Base-by-base conservation (phyloP, 2,329 filamentous ascomycete genomes). In the Alternaria longipes region DNA sequence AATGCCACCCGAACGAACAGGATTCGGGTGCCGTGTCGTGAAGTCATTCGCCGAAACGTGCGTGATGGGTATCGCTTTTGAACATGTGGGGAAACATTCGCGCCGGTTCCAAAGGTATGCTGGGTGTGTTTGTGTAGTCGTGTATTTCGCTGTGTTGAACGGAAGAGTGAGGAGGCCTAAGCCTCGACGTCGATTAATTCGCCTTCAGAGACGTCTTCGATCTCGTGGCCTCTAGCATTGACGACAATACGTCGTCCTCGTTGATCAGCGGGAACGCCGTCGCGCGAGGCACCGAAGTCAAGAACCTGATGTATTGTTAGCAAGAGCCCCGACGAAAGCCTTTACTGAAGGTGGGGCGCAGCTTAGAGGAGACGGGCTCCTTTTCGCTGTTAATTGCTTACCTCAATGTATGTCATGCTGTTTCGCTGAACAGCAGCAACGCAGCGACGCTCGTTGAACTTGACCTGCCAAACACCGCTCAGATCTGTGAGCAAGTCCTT, bases 391-490 rank as follows among this genome's bases (percentile, higher is more conserved):
- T 24, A 4, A 36, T 11, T 50, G n/a, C 60, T 56, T 67, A 82
- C 95, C 88, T 99, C 95, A 60, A 99, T 93, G 78, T 97, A 99
- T 20, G 95, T 99, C 71, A 97, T 81, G 72, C 89, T 90, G 67
- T 97, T 93, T 57, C 95, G 88, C 83, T 99, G 95, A 58, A 99
- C 95, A 45, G 95, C 95, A 61, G 95, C 95, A 59, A 99, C 95
- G 78, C 95, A 99, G 77, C 94, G 87, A 68, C 95, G 87, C 75
- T 96, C 93, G 74, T 99, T 94, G 81, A 99, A 99, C 74, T 95
- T 95, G 73, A 99, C 95, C 82, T 99, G 95, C 95, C 95, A 99
- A 8, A 99, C 95, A n/a, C 94, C 94, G 68, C 90, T 94, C 36
- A 99, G 85, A 74, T 97, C 94, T 14, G 93, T 97, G 73, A 99